These are phyloP conservation scores for Trichocladium uniseriatum DNA, from an alignment of 495 filamentous ascomycete genomes.

Conservation along the genomic window DNA sequence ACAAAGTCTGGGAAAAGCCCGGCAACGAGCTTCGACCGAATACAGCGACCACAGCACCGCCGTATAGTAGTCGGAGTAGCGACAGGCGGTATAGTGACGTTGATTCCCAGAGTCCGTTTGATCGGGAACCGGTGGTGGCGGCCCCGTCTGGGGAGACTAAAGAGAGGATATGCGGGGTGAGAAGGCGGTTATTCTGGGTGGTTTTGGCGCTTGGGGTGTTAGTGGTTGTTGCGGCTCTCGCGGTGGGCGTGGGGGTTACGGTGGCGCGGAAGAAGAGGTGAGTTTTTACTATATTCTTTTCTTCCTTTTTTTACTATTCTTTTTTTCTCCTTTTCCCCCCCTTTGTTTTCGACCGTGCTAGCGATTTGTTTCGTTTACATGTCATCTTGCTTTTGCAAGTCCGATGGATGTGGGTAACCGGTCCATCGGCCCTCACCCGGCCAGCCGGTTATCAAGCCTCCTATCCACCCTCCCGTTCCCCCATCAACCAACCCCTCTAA, in stretches of 20 bases:
- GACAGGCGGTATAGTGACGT: not conserved
- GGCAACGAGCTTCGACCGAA: too few relatives aligned
- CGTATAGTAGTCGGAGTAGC: too few relatives aligned
- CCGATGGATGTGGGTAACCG: too few relatives aligned
- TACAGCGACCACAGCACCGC: too few relatives aligned
- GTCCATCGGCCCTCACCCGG: too few relatives aligned
- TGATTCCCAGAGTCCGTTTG: conserved; percentile 4
- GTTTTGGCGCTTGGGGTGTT: conserved; percentile 1
- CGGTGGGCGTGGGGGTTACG: not conserved
- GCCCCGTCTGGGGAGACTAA: not conserved
- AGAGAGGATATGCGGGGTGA: conserved; percentile 2
- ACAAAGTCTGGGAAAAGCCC: too few relatives aligned
- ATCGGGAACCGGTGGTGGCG: not conserved
- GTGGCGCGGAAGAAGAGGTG: not conserved
- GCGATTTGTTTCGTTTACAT: too few relatives aligned
- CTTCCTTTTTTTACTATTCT: not conserved
- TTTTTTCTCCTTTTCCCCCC: not conserved
- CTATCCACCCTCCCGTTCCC: too few relatives aligned
- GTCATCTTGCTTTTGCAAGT: too few relatives aligned
- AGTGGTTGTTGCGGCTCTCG: conserved; percentile 3
- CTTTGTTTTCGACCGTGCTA: too few relatives aligned
- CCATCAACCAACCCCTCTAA: too few relatives aligned
- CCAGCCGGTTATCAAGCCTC: too few relatives aligned
- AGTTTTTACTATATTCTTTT: not conserved
- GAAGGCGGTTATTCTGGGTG: conserved; percentile 1